Percentiles rank a stretch among this genome's conserved stretches.
These are phyloP conservation scores for Entomortierella parvispora DNA, from an alignment of 192 early-diverging fungal species.

Conservation along the genomic window DNA sequence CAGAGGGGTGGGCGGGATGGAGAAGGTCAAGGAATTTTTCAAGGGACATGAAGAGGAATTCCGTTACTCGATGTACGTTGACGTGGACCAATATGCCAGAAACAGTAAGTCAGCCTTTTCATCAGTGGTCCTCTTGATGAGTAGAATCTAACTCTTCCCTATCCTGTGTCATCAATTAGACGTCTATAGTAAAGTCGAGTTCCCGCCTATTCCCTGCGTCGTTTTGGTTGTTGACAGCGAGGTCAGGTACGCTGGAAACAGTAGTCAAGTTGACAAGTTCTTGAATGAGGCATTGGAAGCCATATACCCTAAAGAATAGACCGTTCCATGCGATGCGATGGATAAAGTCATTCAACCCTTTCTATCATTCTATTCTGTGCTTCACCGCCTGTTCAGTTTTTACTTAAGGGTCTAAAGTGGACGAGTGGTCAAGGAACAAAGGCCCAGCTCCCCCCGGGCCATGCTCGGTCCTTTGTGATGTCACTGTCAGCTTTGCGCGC, in stretches of 20 bases:
- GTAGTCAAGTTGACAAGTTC: too few species aligned
- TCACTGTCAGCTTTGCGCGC: too few species aligned
- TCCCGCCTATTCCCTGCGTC: constrained; percentile 29
- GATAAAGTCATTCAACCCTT: too few species aligned
- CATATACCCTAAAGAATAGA: too few species aligned
- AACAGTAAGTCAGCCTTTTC: constrained; percentile 11
- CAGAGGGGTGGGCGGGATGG: neutral
- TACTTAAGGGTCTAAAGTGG: too few species aligned
- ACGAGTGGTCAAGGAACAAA: too few species aligned
- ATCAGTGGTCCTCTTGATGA: too few species aligned
- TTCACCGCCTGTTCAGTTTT: too few species aligned
- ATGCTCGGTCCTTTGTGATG: too few species aligned
- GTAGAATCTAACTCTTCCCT: neutral
- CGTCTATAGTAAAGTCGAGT: constrained; percentile 21
- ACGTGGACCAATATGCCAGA: constrained; percentile 17
- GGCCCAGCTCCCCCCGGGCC: too few species aligned
- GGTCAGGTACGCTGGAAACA: constrained; percentile 19
- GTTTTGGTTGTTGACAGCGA: constrained; percentile 23
- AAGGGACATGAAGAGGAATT: constrained; percentile 17
- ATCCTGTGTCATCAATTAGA: neutral
- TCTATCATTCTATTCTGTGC: too few species aligned
- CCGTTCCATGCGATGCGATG: too few species aligned
- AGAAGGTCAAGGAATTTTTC: constrained; percentile 16
- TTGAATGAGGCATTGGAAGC: constrained; percentile 17
- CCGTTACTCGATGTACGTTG: constrained; percentile 27